Evolutionary conservation across 352 stramenopile species (phyloP), one percentile per base, ranked within the genome.

Genomic region (Pythium oligandrum): DNA sequence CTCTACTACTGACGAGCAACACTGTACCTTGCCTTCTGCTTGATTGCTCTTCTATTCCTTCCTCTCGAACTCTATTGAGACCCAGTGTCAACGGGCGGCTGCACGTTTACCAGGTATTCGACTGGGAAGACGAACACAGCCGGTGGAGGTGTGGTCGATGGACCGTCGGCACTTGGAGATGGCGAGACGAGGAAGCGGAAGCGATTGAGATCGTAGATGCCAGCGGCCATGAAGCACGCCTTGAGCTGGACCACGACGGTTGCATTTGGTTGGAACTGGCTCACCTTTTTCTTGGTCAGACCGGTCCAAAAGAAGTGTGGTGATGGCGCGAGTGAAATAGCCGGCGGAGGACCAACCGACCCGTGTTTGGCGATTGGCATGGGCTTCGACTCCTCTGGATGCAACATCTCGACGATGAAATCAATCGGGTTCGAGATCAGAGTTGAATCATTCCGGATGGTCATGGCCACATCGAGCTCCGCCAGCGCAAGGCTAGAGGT

Each of bases 121-220:
- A 85, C 68, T 36, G 80, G 75, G 40, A 91, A 83, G 57, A 84
- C 70, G 42, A 89, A 88, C 35, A 81, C 63, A 38, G 50, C 75
- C 6, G 74, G 58, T 38, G 53, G 54, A 26, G 55, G 46, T 4
- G 57, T 35, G n/a, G 57, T 5, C 11, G 53, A 55, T 4, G 45
- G 40, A 10, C 7, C 12, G 30, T 35, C 30, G 26, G 10, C 37
- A 17, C 9, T 10, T 3, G 11, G 31, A 3, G 55, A 42, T 4
- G 75, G 35, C 35, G 81, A 68, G 39, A 90, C 59, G 3, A 77
- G 55, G 43, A 91, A 78, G 26, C 81, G 78, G 57, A 91, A 87
- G 6, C 78, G 80, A 55, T 95, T 95, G 10, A 95, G 56, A 53
- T 95, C 83, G 65, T 89, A 95, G 34, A 93, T 70, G 8, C 84